Evolutionary conservation across 345 rosid species (phyloP).

Genomic region (Pugionium dolabratum): DNA sequence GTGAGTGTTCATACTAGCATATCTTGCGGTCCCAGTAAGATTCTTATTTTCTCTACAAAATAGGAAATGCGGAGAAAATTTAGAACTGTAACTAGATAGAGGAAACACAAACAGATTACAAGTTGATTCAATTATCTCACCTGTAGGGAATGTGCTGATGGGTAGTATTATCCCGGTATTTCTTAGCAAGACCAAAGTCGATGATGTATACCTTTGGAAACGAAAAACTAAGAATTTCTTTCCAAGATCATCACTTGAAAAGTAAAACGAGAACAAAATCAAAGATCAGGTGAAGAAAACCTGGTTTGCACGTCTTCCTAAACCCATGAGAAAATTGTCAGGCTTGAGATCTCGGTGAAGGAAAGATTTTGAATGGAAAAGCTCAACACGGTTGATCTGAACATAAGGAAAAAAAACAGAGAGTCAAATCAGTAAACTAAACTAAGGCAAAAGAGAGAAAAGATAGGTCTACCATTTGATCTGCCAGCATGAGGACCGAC

Average conservation of each 20-base stretch:
- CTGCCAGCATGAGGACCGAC: slow-evolving; percentile 98
- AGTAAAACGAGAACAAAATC: background rate
- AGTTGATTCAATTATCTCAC: slow-evolving; percentile 32
- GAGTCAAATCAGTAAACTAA: background rate
- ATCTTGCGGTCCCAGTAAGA: slow-evolving; percentile 98
- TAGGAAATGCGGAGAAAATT: background rate
- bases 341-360: slow-evolving; percentile 97
- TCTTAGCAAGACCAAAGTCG: slow-evolving; percentile 96
- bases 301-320: slow-evolving; percentile 95
- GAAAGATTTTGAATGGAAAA: slow-evolving; percentile 86
- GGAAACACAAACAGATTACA: background rate
- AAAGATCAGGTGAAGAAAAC: slow-evolving; percentile 37
- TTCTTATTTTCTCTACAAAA: slow-evolving; percentile 86
- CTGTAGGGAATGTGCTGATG: slow-evolving; percentile 94
- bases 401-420: background rate
- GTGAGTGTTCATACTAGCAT: slow-evolving; percentile 99
- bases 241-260: background rate
- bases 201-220: slow-evolving; percentile 68
- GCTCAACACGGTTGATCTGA: slow-evolving; percentile 91
- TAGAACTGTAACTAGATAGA: background rate
- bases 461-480: slow-evolving; percentile 72
- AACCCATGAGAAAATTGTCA: slow-evolving; percentile 93
- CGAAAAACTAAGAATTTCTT: background rate
- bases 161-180: slow-evolving; percentile 76
- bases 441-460: background rate